phyloP scores from a whole-genome alignment of 208 protist genomes.

The Acanthamoeba healyi region DNA sequence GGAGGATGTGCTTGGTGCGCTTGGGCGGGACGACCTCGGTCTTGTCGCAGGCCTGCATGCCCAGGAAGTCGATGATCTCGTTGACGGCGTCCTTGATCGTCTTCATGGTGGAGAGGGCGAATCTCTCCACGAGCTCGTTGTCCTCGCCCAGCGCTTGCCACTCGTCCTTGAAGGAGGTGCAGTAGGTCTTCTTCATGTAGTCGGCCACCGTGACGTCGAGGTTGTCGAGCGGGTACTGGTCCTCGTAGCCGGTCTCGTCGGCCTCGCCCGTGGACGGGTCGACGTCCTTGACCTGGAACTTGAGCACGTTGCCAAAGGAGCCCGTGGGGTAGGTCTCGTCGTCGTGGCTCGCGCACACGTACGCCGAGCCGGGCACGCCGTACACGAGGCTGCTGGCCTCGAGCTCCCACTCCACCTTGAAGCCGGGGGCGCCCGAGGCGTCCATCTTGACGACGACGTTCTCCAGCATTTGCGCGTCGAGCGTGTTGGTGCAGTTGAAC shows the following conservation, averaged over 20 bases:
- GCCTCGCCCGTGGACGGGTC: constrained; percentile 83
- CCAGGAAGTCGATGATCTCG: constrained; percentile 84
- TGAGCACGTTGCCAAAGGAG: constrained; percentile 81
- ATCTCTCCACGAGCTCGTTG: constrained; percentile 80
- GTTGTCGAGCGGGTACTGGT: constrained; percentile 88
- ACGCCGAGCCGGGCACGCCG: constrained; percentile 73
- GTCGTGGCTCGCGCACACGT: constrained; percentile 74
- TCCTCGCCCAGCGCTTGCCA: constrained; percentile 81
- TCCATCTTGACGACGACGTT: constrained; percentile 92
- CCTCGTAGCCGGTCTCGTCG: constrained; percentile 83
- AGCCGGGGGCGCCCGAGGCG: constrained; percentile 2
- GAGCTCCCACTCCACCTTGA: too few species aligned
- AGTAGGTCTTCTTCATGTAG: constrained; percentile 79
- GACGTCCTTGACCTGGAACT: constrained; percentile 86
- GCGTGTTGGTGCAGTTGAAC: constrained; percentile 96
- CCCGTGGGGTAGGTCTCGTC: constrained; percentile 67
- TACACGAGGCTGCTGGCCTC: constrained; percentile 37
- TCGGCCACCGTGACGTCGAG: constrained; percentile 84
- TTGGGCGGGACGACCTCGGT: constrained; percentile 70
- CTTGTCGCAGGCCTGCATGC: constrained; percentile 84
- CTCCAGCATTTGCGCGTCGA: constrained; percentile 93
- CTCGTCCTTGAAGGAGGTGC: constrained; percentile 79
- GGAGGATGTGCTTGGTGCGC: constrained; percentile 81
- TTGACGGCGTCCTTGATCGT: constrained; percentile 81
- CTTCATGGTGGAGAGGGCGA: constrained; percentile 79